Evolutionary conservation across 176 grass and related monocot species (phyloP).

Genomic region (Juncus effusus): DNA sequence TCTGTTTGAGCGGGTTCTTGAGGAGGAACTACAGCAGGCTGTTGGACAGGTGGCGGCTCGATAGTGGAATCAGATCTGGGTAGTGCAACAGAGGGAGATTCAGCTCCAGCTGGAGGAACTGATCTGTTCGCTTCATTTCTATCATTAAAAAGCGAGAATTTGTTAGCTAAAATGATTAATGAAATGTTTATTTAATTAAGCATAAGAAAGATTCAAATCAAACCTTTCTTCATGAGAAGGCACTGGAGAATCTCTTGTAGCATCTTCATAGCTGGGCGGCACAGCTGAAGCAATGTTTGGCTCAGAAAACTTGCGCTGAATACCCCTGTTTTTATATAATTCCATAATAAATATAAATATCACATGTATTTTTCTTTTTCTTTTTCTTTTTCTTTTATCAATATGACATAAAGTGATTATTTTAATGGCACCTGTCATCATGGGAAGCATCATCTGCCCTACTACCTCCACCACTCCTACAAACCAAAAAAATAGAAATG

Average conservation of each 20-base stretch:
- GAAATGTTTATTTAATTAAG: slow-evolving; percentile 22
- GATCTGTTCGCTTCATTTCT: slow-evolving; percentile 62
- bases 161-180: slow-evolving; percentile 14
- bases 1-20: slow-evolving; percentile 32
- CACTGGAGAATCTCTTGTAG: slow-evolving; percentile 40
- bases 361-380: too few species aligned
- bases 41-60: slow-evolving; percentile 8
- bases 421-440: slow-evolving; percentile 60
- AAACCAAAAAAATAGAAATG: too few species aligned
- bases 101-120: slow-evolving; percentile 24
- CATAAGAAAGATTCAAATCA: background rate
- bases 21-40: slow-evolving; percentile 27
- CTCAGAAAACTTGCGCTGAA: slow-evolving; percentile 62
- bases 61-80: slow-evolving; percentile 35
- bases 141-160: slow-evolving; percentile 18
- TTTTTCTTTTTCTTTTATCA: too few species aligned
- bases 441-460: background rate
- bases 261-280: slow-evolving; percentile 82
- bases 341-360: too few species aligned
- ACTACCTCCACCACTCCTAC: slow-evolving; percentile 52
- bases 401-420: too few species aligned
- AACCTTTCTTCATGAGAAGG: slow-evolving; percentile 56
- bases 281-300: slow-evolving; percentile 50
- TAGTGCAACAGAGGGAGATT: slow-evolving; percentile 29
- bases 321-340: slow-evolving; percentile 34